Base-by-base conservation (phyloP, 2,329 filamentous ascomycete species). In the Aspergillus novoparasiticus region DNA sequence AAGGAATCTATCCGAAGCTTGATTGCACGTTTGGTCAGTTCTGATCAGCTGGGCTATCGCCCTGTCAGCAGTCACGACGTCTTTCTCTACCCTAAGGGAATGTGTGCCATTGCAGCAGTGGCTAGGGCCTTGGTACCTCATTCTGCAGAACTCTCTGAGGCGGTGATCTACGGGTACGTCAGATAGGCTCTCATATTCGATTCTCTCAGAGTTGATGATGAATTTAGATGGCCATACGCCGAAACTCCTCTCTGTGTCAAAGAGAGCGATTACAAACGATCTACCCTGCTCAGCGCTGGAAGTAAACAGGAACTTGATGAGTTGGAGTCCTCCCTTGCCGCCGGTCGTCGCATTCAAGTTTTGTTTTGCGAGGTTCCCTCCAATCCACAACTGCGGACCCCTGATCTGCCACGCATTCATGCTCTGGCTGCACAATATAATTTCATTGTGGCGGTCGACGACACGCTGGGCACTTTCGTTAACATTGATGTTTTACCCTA, bases 321-420 rank as follows among this genome's bases (percentile, higher is more conserved):
- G 36, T 46, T 67, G 34, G 63, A 69, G 56, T 53, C 57, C 8
- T 64, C 57, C 48, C 54, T 66, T 16, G 56, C 43, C n/a, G 45
- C 43, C 36, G 65, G 65, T 23, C 48, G 36, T 48, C 58, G 48
- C n/a, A 66, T 69, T 21, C 39, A 51, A 21, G 83, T 82, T 62
- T 73, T 82, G 9, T 81, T 83, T 67, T 76, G 81, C 12, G 86
- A 89, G 72, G 81, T 83, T 60, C 82, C 83, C 2, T 77, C 76
- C 16, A 85, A 85, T 68, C 83, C 82, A 2, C 70, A 83, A 3
- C 64, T 83, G 26, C 72, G 75, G 39, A 80, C 78, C 32, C 74
- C 79, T 1, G 76, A 85, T 66, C 67, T 85, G 28, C 60, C 58
- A 14, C 66, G 75, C 21, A 68, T 85, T 41, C 74, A 79, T 12